Conservation (phyloP, 2,329 filamentous ascomycete species). For the Arthrobotrys sinensis region DNA sequence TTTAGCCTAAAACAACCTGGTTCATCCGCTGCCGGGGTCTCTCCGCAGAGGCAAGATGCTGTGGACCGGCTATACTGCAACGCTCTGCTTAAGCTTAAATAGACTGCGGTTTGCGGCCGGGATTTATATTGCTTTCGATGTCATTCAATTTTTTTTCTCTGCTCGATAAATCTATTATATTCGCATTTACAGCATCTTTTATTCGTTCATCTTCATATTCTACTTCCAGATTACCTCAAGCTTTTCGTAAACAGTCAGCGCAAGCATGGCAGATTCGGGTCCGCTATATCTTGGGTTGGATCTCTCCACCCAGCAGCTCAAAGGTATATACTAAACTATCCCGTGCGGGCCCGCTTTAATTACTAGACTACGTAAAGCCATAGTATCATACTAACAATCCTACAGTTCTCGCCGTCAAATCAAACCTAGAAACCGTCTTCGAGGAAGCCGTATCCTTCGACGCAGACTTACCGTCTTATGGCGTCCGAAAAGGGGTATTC, state of each 20-base stretch:
- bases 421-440: slow-evolving; percentile 83
- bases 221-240: neutral
- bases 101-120: slow-evolving; percentile 38
- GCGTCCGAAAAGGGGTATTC: slow-evolving; percentile 88
- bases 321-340: slow-evolving; percentile 73
- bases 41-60: neutral
- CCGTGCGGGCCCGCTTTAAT: too few species aligned
- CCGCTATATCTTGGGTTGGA: slow-evolving; percentile 93
- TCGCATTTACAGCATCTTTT: neutral
- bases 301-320: slow-evolving; percentile 95
- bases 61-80: slow-evolving; percentile 38
- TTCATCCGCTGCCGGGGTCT: slow-evolving; percentile 11
- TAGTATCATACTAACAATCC: slow-evolving; percentile 34
- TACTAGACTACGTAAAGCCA: neutral
- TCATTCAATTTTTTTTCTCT: neutral
- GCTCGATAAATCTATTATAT: neutral
- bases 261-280: slow-evolving; percentile 66
- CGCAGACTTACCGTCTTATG: slow-evolving; percentile 82
- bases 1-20: slow-evolving; percentile 57
- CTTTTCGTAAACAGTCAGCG: slow-evolving; percentile 30
- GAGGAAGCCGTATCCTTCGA: slow-evolving; percentile 97
- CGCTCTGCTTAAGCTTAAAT: slow-evolving; percentile 49
- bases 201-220: neutral
- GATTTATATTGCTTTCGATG: slow-evolving; percentile 34
- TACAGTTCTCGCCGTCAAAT: slow-evolving; percentile 84